Base-by-base conservation (phyloP, 2,329 filamentous ascomycete genomes). In the Dactylonectria estremocensis region DNA sequence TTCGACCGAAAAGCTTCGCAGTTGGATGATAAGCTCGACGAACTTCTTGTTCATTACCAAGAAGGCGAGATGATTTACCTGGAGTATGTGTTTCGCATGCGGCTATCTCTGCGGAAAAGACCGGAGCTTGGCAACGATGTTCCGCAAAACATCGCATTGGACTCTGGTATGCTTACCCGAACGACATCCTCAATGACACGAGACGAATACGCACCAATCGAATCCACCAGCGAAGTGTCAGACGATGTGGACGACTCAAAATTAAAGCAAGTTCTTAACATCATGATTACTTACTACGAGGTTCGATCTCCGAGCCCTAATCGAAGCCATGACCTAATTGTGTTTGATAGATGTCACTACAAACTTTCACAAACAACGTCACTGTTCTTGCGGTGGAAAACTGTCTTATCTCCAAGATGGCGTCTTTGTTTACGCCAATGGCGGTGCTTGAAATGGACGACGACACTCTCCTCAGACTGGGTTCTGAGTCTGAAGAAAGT, bases 351-450 rank as follows among this genome's bases (percentile, higher is more conserved):
- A 80, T 81, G 71, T 80, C 82, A 1, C 76, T 83, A 3, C 70
- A 80, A 18, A 83, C 80, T 0, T 85, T 87, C 55, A 76, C 82
- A 4, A 81, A 87, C 16, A 85, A 85, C 37, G 76, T 87, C 24
- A 78, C 82, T 31, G 84, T 79, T 16, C 78, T 86, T 1, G 85
- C 79, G 0, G 76, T 85, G 1, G 85, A 87, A 69, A 83, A 82
- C 57, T 86, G 83, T 59, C 80, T 87, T 1, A 74, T 87, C 9
- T 48, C 35, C 2, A 31, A 61, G n/a, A 55, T 61, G 14, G n/a
- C 40, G 5, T 48, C 28, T 11, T 22, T 61, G 10, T 22, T 61
- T n/a, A 35, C 37, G 2, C 20, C 50, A 3, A 20, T 14, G 3
- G 28, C 35, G 13, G 48, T 61, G 24, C 18, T 48, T 31, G 18